Evolutionary conservation across 148 eudicot species (phyloP).

Genomic region (Rhododendron mucronatum): DNA sequence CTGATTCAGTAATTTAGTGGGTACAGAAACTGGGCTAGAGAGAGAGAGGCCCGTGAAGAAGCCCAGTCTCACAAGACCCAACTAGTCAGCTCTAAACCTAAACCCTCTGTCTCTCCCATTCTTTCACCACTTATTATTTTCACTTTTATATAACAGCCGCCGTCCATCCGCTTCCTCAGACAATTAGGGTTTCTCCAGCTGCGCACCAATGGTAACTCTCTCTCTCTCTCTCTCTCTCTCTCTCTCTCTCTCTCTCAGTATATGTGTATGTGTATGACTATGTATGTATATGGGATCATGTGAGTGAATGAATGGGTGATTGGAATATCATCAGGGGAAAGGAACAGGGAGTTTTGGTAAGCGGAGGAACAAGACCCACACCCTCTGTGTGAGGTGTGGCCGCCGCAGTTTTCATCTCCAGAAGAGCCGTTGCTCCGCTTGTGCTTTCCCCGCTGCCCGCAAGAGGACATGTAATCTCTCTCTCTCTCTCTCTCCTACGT

Average conservation of each 20-base stretch:
- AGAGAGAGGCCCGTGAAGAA: not conserved
- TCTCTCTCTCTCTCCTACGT: not conserved
- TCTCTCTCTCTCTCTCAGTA: not conserved
- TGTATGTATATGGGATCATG: not conserved
- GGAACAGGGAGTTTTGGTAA: slow-evolving; percentile 90
- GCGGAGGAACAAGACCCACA: slow-evolving; percentile 95
- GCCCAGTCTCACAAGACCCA: not conserved
- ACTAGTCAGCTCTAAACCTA: not conserved
- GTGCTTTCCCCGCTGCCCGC: slow-evolving; percentile 85
- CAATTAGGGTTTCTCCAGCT: slow-evolving; percentile 14
- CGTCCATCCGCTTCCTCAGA: not conserved
- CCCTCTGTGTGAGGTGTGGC: slow-evolving; percentile 80
- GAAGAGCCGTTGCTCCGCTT: slow-evolving; percentile 85
- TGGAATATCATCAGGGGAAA: slow-evolving; percentile 32
- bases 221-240: not conserved
- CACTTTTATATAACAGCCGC: not conserved
- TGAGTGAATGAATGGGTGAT: not conserved
- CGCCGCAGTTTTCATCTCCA: slow-evolving; percentile 90
- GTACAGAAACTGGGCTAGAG: not conserved
- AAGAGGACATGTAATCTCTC: slow-evolving; percentile 53
- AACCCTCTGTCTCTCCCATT: not conserved
- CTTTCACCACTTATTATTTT: not conserved
- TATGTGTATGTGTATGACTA: not conserved
- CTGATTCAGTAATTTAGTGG: not conserved
- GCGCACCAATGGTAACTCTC: slow-evolving; percentile 13